A percentile compares a stretch with the other conserved stretches of the same genome.
Evolutionary conservation across 2,329 filamentous ascomycete species (phyloP).

Genomic region (Fusarium pininemorale): DNA sequence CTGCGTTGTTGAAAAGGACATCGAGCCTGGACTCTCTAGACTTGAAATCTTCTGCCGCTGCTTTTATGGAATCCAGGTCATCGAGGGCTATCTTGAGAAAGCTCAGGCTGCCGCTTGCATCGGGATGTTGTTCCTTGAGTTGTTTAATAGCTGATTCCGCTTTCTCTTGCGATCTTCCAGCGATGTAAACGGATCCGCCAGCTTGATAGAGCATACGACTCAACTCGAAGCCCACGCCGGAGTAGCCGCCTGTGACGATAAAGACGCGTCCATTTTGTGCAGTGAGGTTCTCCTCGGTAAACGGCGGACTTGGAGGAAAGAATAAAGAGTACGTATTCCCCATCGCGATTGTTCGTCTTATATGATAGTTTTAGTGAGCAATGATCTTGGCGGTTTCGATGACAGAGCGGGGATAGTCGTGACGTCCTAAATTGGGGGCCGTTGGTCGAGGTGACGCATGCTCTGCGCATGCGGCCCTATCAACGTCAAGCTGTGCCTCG

Average conservation of each 20-base stretch:
- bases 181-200: constrained; percentile 22
- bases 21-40: constrained; percentile 13
- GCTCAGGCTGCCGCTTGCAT: neutral
- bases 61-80: constrained; percentile 16
- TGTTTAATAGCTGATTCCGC: neutral
- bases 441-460: neutral
- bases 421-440: neutral
- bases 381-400: neutral
- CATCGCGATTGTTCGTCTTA: neutral
- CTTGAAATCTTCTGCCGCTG: constrained; percentile 10
- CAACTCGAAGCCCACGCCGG: constrained; percentile 28
- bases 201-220: constrained; percentile 15
- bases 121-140: neutral
- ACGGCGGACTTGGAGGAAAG: neutral
- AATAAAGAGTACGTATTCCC: constrained; percentile 15
- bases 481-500: neutral
- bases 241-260: constrained; percentile 31
- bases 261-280: constrained; percentile 4
- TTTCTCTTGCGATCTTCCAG: constrained; percentile 22
- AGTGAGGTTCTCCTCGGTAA: constrained; percentile 4
- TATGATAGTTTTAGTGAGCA: neutral
- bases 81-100: constrained; percentile 16
- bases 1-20: constrained; percentile 32
- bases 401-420: neutral
- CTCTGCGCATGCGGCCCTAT: neutral